phyloP scores from a whole-genome alignment of 169 alveolate genomes.

The Plasmodium berghei region DNA sequence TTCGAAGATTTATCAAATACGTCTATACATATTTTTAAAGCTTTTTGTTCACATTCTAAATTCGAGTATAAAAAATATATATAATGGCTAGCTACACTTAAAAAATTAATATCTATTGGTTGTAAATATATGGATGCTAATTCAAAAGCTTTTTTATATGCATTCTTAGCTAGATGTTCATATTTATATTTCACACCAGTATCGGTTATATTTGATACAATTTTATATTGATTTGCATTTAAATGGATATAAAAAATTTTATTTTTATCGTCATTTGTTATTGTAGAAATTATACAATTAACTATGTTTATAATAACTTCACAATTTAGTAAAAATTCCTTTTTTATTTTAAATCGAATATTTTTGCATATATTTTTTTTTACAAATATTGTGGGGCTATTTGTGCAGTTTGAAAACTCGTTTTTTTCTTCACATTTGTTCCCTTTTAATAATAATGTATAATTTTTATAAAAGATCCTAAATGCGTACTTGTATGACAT shows the following conservation, averaged over 20 bases:
- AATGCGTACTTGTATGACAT: constrained; percentile 32
- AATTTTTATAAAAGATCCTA: constrained; percentile 18
- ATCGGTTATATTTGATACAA: constrained; percentile 60
- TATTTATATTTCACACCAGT: constrained; percentile 74
- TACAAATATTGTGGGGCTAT: neutral
- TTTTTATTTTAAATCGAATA: constrained; percentile 38
- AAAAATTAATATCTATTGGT: constrained; percentile 45
- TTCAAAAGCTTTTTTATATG: constrained; percentile 43
- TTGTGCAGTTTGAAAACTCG: neutral
- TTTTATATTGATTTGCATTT: constrained; percentile 59
- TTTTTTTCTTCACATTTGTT: neutral
- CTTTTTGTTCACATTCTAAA: constrained; percentile 55
- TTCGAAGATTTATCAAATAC: constrained; percentile 38
- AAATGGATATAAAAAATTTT: constrained; percentile 31
- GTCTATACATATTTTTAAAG: constrained; percentile 18
- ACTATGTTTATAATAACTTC: constrained; percentile 53
- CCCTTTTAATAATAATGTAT: neutral
- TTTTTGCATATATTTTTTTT: constrained; percentile 36
- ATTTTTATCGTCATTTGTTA: constrained; percentile 14
- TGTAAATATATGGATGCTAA: constrained; percentile 15
- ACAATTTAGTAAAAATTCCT: constrained; percentile 31
- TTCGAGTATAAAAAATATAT: constrained; percentile 45
- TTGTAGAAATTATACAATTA: constrained; percentile 43
- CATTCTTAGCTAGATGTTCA: constrained; percentile 62
- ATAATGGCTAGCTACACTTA: constrained; percentile 45